A percentile compares a stretch with the other conserved stretches of the same genome.
phyloP scores from a whole-genome alignment of 805 yeast species.

The Hanseniaspora valbyensis region DNA sequence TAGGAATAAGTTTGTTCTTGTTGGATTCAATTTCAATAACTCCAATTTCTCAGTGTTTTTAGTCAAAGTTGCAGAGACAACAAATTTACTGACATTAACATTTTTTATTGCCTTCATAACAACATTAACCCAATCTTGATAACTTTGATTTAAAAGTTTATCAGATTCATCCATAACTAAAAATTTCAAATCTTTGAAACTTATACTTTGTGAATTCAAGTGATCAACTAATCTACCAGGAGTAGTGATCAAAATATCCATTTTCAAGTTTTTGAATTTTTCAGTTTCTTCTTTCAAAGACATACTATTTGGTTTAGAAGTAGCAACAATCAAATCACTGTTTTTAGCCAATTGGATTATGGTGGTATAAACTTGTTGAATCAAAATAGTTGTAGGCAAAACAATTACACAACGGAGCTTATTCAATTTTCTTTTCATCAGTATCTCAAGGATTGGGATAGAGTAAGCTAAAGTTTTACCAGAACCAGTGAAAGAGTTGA shows the following conservation, averaged over 20 bases:
- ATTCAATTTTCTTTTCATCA: conserved; percentile 56
- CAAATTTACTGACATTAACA: conserved; percentile 44
- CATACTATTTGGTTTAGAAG: conserved; percentile 45
- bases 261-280: conserved; percentile 37
- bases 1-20: conserved; percentile 52
- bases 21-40: conserved; percentile 44
- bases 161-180: conserved; percentile 77
- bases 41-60: conserved; percentile 83
- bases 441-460: conserved; percentile 66
- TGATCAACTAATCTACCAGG: conserved; percentile 83
- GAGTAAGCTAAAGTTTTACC: conserved; percentile 89
- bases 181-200: conserved; percentile 44
- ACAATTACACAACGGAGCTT: conserved; percentile 62
- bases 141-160: conserved; percentile 69
- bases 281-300: conserved; percentile 51
- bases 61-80: conserved; percentile 88
- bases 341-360: conserved; percentile 52
- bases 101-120: conserved; percentile 35
- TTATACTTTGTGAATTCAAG: conserved; percentile 34
- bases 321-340: conserved; percentile 41
- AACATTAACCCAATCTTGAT: conserved; percentile 78
- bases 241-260: conserved; percentile 60
- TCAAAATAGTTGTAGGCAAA: conserved; percentile 84
- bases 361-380: conserved; percentile 67
- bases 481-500: conserved; percentile 91